Base-by-base conservation (phyloP, 2,329 filamentous ascomycete species). In the Diaporthe citrichinensis region DNA sequence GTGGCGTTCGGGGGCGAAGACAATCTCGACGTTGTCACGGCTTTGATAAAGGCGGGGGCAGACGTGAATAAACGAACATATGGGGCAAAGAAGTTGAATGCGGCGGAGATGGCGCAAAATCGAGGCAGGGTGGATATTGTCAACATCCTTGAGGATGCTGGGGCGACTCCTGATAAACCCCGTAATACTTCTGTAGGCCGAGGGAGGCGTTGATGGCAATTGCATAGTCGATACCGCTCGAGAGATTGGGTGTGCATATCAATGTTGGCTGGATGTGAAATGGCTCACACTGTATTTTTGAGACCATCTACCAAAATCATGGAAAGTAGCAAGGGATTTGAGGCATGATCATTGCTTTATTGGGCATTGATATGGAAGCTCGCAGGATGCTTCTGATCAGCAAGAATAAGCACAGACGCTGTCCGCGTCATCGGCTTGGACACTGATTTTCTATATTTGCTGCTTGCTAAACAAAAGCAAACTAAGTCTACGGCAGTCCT, bases 61-160 rank as follows among this genome's bases (percentile, higher is more conserved):
- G 62, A 67, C 20, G 44, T 51, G 44, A 67, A 67, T 51, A 44
- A 46, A n/a, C 62, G 62, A 4, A 67, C 62, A 36, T 51, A 34
- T 28, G 41, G 62, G 1, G 15, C 41, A 1, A 51, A 49, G 9
- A 67, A 51, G 23, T 36, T 49, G 28, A 67, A 15, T 34, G 62
- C 62, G 7, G 12, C 51, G 12, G 62, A 67, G 28, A 67, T 67
- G 62, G 62, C 41, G 8, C 46, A 36, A 2, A 31, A 51, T n/a
- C 62, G 44, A 51, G 44, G 62, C 20, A 67, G 62, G 28, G 25
- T 23, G 62, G 62, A 67, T 25, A 34, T 67, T 25, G 62, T 51
- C 1, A 36, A 12, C 4, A 4, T 67, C 10, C 62, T 67, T n/a
- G 62, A 67, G 25, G 62, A 67, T 36, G 62, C 62, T 12, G 62